Conservation (phyloP, 2,329 filamentous ascomycete species). For the Coniochaeta prunicola region DNA sequence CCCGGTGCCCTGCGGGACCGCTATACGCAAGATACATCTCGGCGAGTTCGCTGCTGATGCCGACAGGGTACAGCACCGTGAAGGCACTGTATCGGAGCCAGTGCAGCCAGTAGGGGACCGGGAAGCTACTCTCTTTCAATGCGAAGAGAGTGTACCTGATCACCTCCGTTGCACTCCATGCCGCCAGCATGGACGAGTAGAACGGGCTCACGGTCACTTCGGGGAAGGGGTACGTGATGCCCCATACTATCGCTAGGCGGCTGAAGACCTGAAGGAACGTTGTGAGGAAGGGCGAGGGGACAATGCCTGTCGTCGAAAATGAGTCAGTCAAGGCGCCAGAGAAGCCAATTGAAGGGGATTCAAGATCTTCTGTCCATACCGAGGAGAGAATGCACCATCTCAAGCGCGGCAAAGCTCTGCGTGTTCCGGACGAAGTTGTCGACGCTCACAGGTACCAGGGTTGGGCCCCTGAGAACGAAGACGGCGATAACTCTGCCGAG, state of each 20-base stretch:
- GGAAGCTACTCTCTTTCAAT: conserved; percentile 55
- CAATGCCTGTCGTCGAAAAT: conserved; percentile 52
- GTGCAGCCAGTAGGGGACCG: conserved; percentile 55
- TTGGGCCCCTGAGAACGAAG: conserved; percentile 46
- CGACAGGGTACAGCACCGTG: conserved; percentile 84
- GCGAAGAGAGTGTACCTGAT: conserved; percentile 92
- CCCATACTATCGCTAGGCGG: conserved; percentile 85
- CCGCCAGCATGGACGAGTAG: conserved; percentile 73
- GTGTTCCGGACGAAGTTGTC: conserved; percentile 69
- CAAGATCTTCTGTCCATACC: conserved; percentile 41
- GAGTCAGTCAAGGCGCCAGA: background rate
- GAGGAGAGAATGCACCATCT: conserved; percentile 72
- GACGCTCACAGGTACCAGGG: conserved; percentile 51
- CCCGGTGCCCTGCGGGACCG: conserved; percentile 42
- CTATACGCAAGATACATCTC: conserved; percentile 64
- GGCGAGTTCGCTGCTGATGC: conserved; percentile 80
- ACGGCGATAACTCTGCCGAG: conserved; percentile 58
- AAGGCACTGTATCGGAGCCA: conserved; percentile 93
- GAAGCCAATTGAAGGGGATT: background rate
- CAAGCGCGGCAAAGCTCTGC: conserved; percentile 76
- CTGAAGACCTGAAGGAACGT: conserved; percentile 86
- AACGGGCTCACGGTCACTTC: conserved; percentile 50
- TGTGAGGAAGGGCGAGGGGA: conserved; percentile 77
- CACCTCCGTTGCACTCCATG: conserved; percentile 88
- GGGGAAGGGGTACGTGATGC: conserved; percentile 69